Conservation (phyloP, 768 basidiomycete species). For the Suillus subaureus region DNA sequence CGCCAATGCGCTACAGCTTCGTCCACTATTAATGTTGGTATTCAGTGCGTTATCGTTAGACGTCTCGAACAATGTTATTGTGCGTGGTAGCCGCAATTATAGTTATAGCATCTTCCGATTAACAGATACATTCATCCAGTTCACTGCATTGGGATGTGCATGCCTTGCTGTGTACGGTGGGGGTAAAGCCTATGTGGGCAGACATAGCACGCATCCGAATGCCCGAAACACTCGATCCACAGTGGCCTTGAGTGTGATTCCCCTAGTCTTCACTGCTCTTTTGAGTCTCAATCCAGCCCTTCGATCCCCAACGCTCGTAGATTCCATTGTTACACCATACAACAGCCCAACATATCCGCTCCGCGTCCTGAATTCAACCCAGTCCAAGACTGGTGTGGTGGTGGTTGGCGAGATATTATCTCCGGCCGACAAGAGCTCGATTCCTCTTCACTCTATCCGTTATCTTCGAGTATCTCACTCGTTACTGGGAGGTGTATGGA, state of each 20-base stretch:
- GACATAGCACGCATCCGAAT: not conserved
- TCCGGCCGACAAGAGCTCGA: slow-evolving; percentile 33
- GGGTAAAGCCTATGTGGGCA: not conserved
- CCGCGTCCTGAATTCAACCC: slow-evolving; percentile 65
- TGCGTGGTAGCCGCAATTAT: slow-evolving; percentile 14
- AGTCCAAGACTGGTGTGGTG: slow-evolving; percentile 79
- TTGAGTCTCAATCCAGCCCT: slow-evolving; percentile 40
- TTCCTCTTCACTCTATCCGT: slow-evolving; percentile 49
- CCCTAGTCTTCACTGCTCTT: slow-evolving; percentile 38
- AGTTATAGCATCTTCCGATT: not conserved
- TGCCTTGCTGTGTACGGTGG: slow-evolving; percentile 17
- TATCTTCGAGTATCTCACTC: slow-evolving; percentile 69
- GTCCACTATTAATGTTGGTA: slow-evolving; percentile 21
- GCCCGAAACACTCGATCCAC: not conserved
- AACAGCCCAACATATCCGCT: slow-evolving; percentile 55
- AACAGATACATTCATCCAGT: slow-evolving; percentile 17
- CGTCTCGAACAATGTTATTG: slow-evolving; percentile 21
- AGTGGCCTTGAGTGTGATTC: slow-evolving; percentile 14
- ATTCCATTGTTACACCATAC: slow-evolving; percentile 53
- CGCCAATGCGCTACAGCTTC: slow-evolving; percentile 29
- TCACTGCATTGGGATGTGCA: slow-evolving; percentile 25
- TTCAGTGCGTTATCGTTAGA: slow-evolving; percentile 22
- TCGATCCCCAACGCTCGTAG: slow-evolving; percentile 59
- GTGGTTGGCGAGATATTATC: slow-evolving; percentile 75
- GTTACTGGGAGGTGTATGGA: slow-evolving; percentile 80